Percentiles rank a stretch among this genome's conserved stretches.
phyloP scores from a whole-genome alignment of 371 early-diverging fungal species.

The Mucor mucedo region DNA sequence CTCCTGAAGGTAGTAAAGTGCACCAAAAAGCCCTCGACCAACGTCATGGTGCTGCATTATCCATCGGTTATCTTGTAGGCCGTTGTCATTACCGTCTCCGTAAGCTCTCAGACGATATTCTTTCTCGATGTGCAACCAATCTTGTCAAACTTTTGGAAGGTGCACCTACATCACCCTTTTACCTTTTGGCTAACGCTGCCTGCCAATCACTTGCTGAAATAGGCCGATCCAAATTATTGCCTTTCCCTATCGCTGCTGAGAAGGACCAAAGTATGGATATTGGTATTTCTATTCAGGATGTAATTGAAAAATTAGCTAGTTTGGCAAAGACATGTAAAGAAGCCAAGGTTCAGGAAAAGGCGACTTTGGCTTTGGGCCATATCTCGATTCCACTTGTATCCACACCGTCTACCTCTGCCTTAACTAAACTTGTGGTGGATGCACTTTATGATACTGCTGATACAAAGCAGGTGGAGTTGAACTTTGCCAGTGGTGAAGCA shows the following conservation, averaged over 20 bases:
- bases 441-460: slow-evolving; percentile 68
- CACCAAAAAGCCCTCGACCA: slow-evolving; percentile 48
- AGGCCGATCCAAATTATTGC: slow-evolving; percentile 61
- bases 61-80: slow-evolving; percentile 72
- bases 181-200: slow-evolving; percentile 57
- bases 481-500: slow-evolving; percentile 86
- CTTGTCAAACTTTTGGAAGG: slow-evolving; percentile 54
- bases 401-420: slow-evolving; percentile 39
- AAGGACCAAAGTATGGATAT: slow-evolving; percentile 34
- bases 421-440: slow-evolving; percentile 50
- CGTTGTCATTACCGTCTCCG: slow-evolving; percentile 68
- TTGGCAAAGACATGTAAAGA: slow-evolving; percentile 65
- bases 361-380: slow-evolving; percentile 72
- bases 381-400: slow-evolving; percentile 57
- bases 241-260: slow-evolving; percentile 22
- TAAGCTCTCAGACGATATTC: slow-evolving; percentile 32
- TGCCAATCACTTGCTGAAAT: slow-evolving; percentile 71
- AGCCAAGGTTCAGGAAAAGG: slow-evolving; percentile 78
- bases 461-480: slow-evolving; percentile 81
- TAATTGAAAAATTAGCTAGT: slow-evolving; percentile 54
- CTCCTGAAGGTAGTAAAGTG: slow-evolving; percentile 22
- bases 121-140: slow-evolving; percentile 44
- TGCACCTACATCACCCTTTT: slow-evolving; percentile 46
- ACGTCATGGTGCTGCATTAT: slow-evolving; percentile 72
- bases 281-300: slow-evolving; percentile 23